Evolutionary conservation across 805 yeast genomes (phyloP).

Genomic region (Blastobotrys terrestris): DNA sequence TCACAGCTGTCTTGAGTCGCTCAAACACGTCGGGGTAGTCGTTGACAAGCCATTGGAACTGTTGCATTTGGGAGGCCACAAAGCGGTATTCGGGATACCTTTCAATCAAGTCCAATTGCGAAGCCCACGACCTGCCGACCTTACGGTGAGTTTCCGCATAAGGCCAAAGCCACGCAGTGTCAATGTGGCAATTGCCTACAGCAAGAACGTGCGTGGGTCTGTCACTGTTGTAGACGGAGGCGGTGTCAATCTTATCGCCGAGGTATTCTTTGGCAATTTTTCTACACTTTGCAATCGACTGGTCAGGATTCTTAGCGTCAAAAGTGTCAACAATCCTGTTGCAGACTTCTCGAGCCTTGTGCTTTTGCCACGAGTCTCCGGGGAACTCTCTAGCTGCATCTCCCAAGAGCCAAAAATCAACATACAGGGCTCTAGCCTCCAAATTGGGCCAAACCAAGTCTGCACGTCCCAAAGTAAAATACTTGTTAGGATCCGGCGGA

Average conservation of each 20-base stretch:
- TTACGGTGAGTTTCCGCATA: conserved; percentile 93
- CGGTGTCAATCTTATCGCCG: conserved; percentile 60
- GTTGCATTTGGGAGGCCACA: conserved; percentile 95
- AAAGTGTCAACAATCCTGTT: conserved; percentile 79
- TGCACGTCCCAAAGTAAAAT: conserved; percentile 59
- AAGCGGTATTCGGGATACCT: conserved; percentile 88
- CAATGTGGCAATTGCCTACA: conserved; percentile 94
- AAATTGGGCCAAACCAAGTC: conserved; percentile 77
- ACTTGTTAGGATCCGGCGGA: conserved; percentile 68
- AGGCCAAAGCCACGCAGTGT: conserved; percentile 99
- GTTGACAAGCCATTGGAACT: conserved; percentile 81
- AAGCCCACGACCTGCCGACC: conserved; percentile 90
- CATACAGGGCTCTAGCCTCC: conserved; percentile 68
- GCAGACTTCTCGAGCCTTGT: conserved; percentile 72
- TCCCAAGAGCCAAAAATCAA: conserved; percentile 82
- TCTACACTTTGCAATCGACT: conserved; percentile 57
- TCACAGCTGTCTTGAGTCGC: conserved; percentile 52
- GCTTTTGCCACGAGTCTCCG: conserved; percentile 72
- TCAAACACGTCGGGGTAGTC: conserved; percentile 80
- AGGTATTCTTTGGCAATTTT: conserved; percentile 55
- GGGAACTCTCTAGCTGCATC: conserved; percentile 88
- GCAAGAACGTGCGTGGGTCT: conserved; percentile 52
- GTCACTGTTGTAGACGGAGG: conserved; percentile 47
- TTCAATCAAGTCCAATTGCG: conserved; percentile 79
- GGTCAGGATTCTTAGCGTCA: conserved; percentile 56